These are phyloP conservation scores for Coemansia sp. DNA, from an alignment of 192 early-diverging fungal genomes.

Conservation along the genomic window DNA sequence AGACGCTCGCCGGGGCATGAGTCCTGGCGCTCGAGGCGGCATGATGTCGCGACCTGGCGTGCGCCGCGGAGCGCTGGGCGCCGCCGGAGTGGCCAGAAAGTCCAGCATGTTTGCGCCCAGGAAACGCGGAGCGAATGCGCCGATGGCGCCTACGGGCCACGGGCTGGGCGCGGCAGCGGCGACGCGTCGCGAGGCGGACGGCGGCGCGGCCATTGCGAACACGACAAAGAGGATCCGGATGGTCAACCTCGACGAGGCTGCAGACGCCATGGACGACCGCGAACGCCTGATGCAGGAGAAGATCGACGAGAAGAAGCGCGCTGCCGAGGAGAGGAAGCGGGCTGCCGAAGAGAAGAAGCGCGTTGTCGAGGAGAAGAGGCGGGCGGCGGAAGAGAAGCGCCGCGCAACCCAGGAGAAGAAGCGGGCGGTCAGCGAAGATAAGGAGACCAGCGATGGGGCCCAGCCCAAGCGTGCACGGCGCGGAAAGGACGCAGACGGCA, in stretches of 20 bases:
- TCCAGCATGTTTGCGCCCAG: slow-evolving; percentile 19
- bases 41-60: slow-evolving; percentile 1
- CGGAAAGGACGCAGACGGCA: background rate
- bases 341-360: slow-evolving; percentile 18
- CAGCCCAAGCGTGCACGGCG: background rate
- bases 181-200: background rate
- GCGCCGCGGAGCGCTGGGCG: slow-evolving; percentile 5
- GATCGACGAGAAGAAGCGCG: slow-evolving; percentile 15
- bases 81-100: background rate
- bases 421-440: background rate
- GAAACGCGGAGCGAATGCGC: slow-evolving; percentile 5
- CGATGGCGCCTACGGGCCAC: slow-evolving; percentile 14
- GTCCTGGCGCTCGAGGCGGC: slow-evolving; percentile 3
- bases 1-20: background rate
- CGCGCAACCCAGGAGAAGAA: background rate
- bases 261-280: slow-evolving; percentile 14
- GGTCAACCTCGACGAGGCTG: slow-evolving; percentile 14
- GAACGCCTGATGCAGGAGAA: slow-evolving; percentile 16
- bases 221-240: slow-evolving; percentile 19
- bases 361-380: slow-evolving; percentile 11
- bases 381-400: background rate
- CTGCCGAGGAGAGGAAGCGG: slow-evolving; percentile 23
- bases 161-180: background rate
- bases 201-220: background rate
- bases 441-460: background rate